Conservation (phyloP, 169 alveolate genomes). For the Plasmodium ovale region DNA sequence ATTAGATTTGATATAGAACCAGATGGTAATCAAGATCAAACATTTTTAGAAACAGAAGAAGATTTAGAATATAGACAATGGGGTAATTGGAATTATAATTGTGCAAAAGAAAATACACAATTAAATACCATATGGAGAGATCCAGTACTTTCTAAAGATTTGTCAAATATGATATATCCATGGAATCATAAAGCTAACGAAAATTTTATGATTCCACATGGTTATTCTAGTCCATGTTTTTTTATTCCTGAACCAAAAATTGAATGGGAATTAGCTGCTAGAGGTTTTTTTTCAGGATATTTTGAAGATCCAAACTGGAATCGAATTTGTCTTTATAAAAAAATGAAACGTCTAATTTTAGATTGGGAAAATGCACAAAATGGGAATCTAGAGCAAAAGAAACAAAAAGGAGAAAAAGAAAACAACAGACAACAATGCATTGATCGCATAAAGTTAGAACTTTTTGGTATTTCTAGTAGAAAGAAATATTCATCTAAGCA, state of each 20-base stretch:
- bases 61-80: slow-evolving; percentile 86
- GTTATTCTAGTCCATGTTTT: slow-evolving; percentile 48
- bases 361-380: slow-evolving; percentile 43
- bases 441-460: slow-evolving; percentile 35
- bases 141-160: slow-evolving; percentile 57
- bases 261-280: slow-evolving; percentile 83
- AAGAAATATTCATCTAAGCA: slow-evolving; percentile 57
- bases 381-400: neutral
- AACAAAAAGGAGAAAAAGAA: neutral
- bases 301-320: slow-evolving; percentile 77
- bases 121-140: slow-evolving; percentile 76
- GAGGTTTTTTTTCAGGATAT: slow-evolving; percentile 82
- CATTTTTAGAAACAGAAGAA: slow-evolving; percentile 82
- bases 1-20: slow-evolving; percentile 81
- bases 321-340: slow-evolving; percentile 39
- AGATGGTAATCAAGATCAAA: slow-evolving; percentile 83
- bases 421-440: no score
- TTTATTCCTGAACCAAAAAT: slow-evolving; percentile 82
- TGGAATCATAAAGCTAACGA: slow-evolving; percentile 75
- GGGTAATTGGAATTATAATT: slow-evolving; percentile 84
- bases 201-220: slow-evolving; percentile 59
- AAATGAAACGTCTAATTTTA: slow-evolving; percentile 43
- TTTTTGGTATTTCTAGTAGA: slow-evolving; percentile 54
- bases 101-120: slow-evolving; percentile 65
- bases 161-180: slow-evolving; percentile 66